These are phyloP conservation scores for Medicago truncatula DNA, from an alignment of 306 rosid genomes.

Conservation along the genomic window MtrunA17r5.0-ANR NC_053045.1:38308501-38309000, in stretches of 20 bases:
- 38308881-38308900: no score
- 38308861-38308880: no score
- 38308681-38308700: slow-evolving; percentile 9
- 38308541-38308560: slow-evolving; percentile 21
- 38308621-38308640: slow-evolving; percentile 13
- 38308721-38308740: background rate
- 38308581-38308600: slow-evolving; percentile 4
- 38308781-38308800: no score
- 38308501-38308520: slow-evolving; percentile 28
- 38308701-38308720: slow-evolving; percentile 15
- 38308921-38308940: background rate
- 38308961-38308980: slow-evolving; percentile 2
- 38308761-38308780: no score
- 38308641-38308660: slow-evolving; percentile 18
- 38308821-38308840: no score
- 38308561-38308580: slow-evolving; percentile 14
- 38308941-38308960: slow-evolving; percentile 23
- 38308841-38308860: no score
- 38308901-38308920: no score
- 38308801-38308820: no score
- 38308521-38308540: slow-evolving; percentile 26
- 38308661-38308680: slow-evolving; percentile 19
- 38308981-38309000: background rate
- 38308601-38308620: slow-evolving; percentile 32
- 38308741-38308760: no score